A percentile compares a stretch with the other conserved stretches of the same genome.
These are phyloP conservation scores for Vitis labrusca DNA, from an alignment of 164 flowering plant species.

Conservation along the genomic window DNA sequence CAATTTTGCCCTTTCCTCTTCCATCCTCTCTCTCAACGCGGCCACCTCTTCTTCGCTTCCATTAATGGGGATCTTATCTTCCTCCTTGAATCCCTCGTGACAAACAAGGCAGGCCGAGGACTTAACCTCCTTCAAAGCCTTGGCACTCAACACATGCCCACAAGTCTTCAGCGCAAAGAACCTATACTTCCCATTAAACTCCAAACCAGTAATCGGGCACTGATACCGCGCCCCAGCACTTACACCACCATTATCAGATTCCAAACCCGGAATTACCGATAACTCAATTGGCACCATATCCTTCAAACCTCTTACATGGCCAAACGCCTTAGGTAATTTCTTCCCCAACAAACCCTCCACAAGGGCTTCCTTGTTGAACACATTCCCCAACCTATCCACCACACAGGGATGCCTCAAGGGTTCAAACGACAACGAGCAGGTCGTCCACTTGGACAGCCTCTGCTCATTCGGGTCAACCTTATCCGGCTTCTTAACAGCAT, in stretches of 20 bases:
- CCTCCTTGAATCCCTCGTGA: constrained; percentile 58
- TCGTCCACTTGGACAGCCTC: constrained; percentile 74
- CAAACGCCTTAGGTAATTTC: constrained; percentile 71
- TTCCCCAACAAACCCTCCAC: constrained; percentile 76
- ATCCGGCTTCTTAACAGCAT: constrained; percentile 86
- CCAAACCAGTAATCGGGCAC: constrained; percentile 83
- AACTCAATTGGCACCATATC: constrained; percentile 74
- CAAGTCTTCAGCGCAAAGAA: constrained; percentile 69
- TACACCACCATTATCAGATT: constrained; percentile 12
- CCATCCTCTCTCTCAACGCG: constrained; percentile 70
- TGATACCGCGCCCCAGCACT: constrained; percentile 50
- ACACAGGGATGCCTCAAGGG: constrained; percentile 81
- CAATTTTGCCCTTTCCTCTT: constrained; percentile 51
- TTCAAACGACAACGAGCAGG: constrained; percentile 74
- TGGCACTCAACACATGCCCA: constrained; percentile 96
- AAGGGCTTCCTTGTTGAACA: constrained; percentile 82
- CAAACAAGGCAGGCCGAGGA: constrained; percentile 75
- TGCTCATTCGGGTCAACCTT: constrained; percentile 91
- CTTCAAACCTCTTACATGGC: constrained; percentile 79
- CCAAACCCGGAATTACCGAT: constrained; percentile 43
- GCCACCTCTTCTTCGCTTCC: constrained; percentile 81
- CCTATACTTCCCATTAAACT: constrained; percentile 86
- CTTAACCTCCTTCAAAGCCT: constrained; percentile 91
- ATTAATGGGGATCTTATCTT: constrained; percentile 83
- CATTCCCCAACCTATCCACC: constrained; percentile 68